These are phyloP conservation scores for Sanghuangporus weigelae DNA, from an alignment of 1,284 basidiomycete genomes.

Conservation along the genomic window DNA sequence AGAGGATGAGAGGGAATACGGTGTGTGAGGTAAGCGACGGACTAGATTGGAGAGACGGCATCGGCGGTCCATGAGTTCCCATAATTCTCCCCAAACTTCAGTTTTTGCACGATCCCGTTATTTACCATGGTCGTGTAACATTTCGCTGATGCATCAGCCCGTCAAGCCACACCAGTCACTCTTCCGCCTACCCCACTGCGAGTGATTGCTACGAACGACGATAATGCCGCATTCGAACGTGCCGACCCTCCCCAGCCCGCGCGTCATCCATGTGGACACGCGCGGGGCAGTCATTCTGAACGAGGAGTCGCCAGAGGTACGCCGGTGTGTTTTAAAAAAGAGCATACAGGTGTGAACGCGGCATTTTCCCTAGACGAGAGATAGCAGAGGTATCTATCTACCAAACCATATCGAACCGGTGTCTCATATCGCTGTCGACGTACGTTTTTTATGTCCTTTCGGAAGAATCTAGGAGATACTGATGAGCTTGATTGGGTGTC, in stretches of 20 bases:
- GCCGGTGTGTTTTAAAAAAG: constrained; percentile 26
- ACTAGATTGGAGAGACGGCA: constrained; percentile 6
- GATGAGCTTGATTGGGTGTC: constrained; percentile 1
- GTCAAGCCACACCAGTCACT: neutral
- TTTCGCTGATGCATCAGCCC: neutral
- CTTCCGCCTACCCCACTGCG: neutral
- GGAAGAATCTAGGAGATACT: constrained; percentile 3
- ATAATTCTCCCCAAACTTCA: neutral
- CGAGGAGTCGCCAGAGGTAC: constrained; percentile 89
- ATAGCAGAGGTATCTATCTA: constrained; percentile 92
- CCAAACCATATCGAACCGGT: constrained; percentile 95
- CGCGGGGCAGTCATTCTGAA: constrained; percentile 85
- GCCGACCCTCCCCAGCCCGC: constrained; percentile 56
- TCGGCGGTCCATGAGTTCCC: neutral
- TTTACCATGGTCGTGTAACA: constrained; percentile 14
- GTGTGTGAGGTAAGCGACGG: constrained; percentile 5
- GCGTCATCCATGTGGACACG: constrained; percentile 81
- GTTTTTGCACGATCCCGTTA: neutral
- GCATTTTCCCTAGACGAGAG: constrained; percentile 63
- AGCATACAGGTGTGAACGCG: constrained; percentile 10
- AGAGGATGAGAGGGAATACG: constrained; percentile 6
- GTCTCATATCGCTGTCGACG: constrained; percentile 94
- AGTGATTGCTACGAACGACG: neutral
- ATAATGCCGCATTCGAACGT: constrained; percentile 26
- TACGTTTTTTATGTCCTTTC: constrained; percentile 40